Evolutionary conservation across 306 rosid genomes (phyloP).

Genomic region (Crataegus laevigata): DNA sequence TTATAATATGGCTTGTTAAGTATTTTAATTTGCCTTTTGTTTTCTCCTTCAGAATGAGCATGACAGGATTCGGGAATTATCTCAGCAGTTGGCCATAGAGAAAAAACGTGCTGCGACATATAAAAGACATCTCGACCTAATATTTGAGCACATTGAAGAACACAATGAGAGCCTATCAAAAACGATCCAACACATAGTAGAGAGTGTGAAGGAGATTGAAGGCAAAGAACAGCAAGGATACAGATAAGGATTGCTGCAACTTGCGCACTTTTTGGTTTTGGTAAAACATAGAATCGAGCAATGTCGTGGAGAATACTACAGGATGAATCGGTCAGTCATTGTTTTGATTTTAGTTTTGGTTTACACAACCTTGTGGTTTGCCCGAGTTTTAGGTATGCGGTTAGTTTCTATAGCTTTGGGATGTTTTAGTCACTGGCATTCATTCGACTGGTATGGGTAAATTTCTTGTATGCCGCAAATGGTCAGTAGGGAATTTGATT

Average conservation of each 20-base stretch:
- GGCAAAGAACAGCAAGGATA: constrained; percentile 43
- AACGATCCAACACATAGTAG: constrained; percentile 83
- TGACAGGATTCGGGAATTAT: constrained; percentile 79
- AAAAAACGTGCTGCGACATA: constrained; percentile 77
- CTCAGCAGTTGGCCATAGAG: constrained; percentile 82
- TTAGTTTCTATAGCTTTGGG: constrained; percentile 27
- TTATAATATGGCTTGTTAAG: background rate
- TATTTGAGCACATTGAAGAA: constrained; percentile 86
- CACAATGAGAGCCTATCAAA: constrained; percentile 75
- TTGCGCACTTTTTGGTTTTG: constrained; percentile 7
- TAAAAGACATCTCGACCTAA: constrained; percentile 86
- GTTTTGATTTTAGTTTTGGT: constrained; percentile 25
- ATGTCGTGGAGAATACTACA: constrained; percentile 16
- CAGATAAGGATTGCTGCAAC: constrained; percentile 36
- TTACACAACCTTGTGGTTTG: constrained; percentile 11
- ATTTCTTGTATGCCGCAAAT: constrained; percentile 1
- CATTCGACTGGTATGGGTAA: constrained; percentile 15
- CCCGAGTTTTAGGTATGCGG: constrained; percentile 28
- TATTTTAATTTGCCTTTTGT: constrained; percentile 7
- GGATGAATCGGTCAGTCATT: constrained; percentile 10
- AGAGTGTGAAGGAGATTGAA: constrained; percentile 78
- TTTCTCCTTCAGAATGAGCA: constrained; percentile 58
- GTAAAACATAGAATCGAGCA: constrained; percentile 11
- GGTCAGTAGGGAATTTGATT: background rate
- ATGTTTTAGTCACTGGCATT: constrained; percentile 38